Evolutionary conservation across 1,284 basidiomycete genomes (phyloP), one percentile per base, ranked within the genome.

Genomic region (Fomitiporia mediterranea): DNA sequence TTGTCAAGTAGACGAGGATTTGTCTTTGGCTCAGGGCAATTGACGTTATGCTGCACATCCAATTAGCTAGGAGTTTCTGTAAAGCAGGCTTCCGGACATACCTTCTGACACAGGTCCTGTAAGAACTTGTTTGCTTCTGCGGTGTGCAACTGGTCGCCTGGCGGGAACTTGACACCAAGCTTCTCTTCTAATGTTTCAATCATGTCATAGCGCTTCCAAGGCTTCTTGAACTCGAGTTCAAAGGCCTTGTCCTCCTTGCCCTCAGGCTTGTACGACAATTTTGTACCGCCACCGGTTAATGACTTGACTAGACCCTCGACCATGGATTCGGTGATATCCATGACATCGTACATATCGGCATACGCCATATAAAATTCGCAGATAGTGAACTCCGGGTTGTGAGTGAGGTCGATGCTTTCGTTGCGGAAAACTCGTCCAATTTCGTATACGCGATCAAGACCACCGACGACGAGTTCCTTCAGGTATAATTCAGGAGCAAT

Each of bases 361-460:
- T 98, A 99, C 27, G 96, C 96, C 96, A 99, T 99, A 72, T 99
- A 99, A 75, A 99, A 99, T 77, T 99, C 96, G 81, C 96, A 99
- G 73, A 98, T 97, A 19, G 93, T 93, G 77, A 97, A 96, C 70
- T 96, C 93, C 62, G 94, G 94, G 73, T 97, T 97, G 72, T 97
- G 94, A 25, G 96, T 99, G 66, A 98, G 78, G 74, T 99, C 97
- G 70, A 99, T 99, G 52, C 94, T 91, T 72, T 99, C 97, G 73
- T 99, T 99, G 56, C 97, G 79, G 83, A 99, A 99, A 30, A 98
- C 95, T 52, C 96, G 86, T 5, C 96, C 97, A 62, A 99, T 98
- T 74, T 99, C 96, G 74, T 95, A 99, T 8, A 99, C 96, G 49
- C 96, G 88, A 74, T 99, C 96, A 30, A 99, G 81, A 9, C 96